Conservation (phyloP, 2,329 filamentous ascomycete species). For the Sporothrix protearum region DNA sequence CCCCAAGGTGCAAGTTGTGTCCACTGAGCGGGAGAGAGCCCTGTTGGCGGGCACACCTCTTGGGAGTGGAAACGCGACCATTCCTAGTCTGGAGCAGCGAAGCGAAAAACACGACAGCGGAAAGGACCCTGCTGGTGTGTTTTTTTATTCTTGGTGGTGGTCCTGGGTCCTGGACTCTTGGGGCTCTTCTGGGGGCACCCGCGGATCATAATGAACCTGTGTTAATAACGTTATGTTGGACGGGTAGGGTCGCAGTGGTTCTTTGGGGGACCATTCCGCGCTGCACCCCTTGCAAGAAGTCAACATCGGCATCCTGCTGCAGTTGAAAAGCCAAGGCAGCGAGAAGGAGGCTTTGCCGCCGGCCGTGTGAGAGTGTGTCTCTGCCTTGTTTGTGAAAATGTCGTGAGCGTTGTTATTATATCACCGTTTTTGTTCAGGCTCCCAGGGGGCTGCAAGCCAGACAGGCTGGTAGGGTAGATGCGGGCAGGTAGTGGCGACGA, state of each 20-base stretch:
- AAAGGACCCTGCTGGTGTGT: slow-evolving; percentile 16
- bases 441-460: not conserved
- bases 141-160: no score
- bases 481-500: not conserved
- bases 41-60: not conserved
- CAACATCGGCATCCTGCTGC: not conserved
- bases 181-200: not conserved
- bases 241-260: not conserved
- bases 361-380: not conserved
- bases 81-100: slow-evolving; percentile 26
- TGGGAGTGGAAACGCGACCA: slow-evolving; percentile 20
- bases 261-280: slow-evolving; percentile 2
- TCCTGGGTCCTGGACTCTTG: not conserved
- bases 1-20: not conserved
- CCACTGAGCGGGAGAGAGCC: not conserved
- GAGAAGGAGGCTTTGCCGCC: not conserved
- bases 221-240: slow-evolving; percentile 7
- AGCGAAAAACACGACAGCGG: slow-evolving; percentile 24
- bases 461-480: not conserved
- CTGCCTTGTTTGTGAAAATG: not conserved
- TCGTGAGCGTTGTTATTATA: slow-evolving; percentile 7
- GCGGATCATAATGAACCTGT: slow-evolving; percentile 22
- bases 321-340: not conserved
- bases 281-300: not conserved
- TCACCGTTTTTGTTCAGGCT: slow-evolving; percentile 1